Evolutionary conservation across 2,329 filamentous ascomycete species (phyloP).

Genomic region (Mollisia scopiformis): DNA sequence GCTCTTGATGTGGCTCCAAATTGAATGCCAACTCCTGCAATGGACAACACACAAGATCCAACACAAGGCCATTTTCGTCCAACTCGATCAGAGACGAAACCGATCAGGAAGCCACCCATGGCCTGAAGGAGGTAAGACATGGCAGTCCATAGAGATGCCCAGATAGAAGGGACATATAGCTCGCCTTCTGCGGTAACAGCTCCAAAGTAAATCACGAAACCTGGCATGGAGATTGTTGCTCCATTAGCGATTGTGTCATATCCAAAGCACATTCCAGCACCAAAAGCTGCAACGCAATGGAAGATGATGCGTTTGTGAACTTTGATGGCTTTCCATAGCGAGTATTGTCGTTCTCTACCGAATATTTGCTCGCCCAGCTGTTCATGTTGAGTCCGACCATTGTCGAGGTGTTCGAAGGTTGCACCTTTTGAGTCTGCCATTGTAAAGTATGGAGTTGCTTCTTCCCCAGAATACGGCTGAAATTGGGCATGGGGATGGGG

Average conservation of each 20-base stretch:
- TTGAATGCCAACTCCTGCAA: slow-evolving; percentile 21
- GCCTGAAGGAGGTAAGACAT: slow-evolving; percentile 24
- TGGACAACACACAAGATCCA: slow-evolving; percentile 12
- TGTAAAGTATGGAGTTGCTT: background rate
- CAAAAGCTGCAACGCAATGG: slow-evolving; percentile 10
- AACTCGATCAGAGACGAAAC: slow-evolving; percentile 20
- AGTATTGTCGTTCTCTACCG: slow-evolving; percentile 12
- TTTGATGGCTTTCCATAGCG: slow-evolving; percentile 12
- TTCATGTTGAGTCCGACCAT: slow-evolving; percentile 5
- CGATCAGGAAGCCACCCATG: slow-evolving; percentile 20
- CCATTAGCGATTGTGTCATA: slow-evolving; percentile 25
- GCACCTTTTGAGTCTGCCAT: background rate
- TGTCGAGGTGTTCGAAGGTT: slow-evolving; percentile 4
- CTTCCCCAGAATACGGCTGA: background rate
- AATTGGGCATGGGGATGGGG: background rate
- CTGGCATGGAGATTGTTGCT: slow-evolving; percentile 24
- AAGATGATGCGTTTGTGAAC: slow-evolving; percentile 12
- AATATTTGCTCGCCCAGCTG: slow-evolving; percentile 12
- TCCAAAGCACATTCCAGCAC: slow-evolving; percentile 17
- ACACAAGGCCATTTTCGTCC: slow-evolving; percentile 22
- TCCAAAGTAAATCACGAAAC: slow-evolving; percentile 22
- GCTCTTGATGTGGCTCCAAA: slow-evolving; percentile 17
- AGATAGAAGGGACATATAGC: slow-evolving; percentile 26
- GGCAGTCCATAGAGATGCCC: slow-evolving; percentile 24
- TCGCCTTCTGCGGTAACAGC: slow-evolving; percentile 23